Base-by-base conservation (phyloP, 2,329 filamentous ascomycete species). In the Ophiostoma sp. region DNA sequence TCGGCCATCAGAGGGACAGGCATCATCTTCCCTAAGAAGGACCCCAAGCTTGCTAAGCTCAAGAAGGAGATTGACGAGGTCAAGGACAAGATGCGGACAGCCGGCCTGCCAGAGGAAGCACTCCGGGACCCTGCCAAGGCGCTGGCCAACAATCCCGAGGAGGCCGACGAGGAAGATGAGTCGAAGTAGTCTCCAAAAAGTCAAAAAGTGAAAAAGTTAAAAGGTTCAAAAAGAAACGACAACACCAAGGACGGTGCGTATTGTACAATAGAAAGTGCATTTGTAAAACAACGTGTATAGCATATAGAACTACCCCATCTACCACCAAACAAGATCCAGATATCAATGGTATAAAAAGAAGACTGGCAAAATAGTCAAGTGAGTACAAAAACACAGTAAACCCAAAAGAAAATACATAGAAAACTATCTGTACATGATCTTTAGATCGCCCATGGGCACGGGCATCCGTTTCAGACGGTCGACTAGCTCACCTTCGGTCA, bases 401-500 rank as follows among this genome's bases (percentile, higher is more conserved):
- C 20, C 7, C 27, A 54, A 44, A 8, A 17, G 3, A 15, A n/a
- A 23, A 11, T 3, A 39, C 7, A 39, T 39, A 33, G 13, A 33
- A 20, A 33, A 20, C 39, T 31, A 87, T 69, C 82, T 80, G 75
- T 87, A 86, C 65, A 88, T 79, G 7, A 88, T 80, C 0, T 82
- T 83, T 72, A 87, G 73, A 71, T 87, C 87, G 5, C 83, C 84
- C 71, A 81, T 80, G 7, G 84, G 82, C 33, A 83, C 79, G 2
- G 82, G 83, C 41, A 89, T 80, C 48, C 81, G 83, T 78, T 87
- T 88, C 67, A 95, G 79, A 77, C 85, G 87, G 52, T 87, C 87
- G 80, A 92, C 83, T 20, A 94, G 88, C 76, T 91, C 88, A 71
- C 83, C 84, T 76, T 94, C 90, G 7, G 86, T 87, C 77, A 92